Percentiles rank a stretch among this genome's conserved stretches.
Conservation (phyloP, 2,329 filamentous ascomycete species). For the Aspergillus sergii region DNA sequence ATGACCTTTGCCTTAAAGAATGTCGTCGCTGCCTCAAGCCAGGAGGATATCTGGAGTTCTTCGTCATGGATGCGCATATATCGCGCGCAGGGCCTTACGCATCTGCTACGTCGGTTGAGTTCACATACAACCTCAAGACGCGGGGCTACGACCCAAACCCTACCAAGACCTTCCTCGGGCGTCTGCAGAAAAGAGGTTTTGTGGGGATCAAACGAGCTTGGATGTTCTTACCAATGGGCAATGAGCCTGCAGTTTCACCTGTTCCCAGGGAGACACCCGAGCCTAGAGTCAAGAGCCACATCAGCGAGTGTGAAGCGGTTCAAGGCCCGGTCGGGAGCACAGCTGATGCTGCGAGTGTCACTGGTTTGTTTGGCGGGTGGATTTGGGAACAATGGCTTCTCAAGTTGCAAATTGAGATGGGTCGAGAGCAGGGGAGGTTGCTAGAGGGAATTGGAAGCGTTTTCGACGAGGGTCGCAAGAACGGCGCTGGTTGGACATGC, state of each 20-base stretch:
- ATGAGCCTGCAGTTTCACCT: conserved; percentile 48
- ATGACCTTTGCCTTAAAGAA: conserved; percentile 80
- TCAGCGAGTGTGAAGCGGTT: conserved; percentile 60
- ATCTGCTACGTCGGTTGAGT: conserved; percentile 84
- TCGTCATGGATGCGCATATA: conserved; percentile 85
- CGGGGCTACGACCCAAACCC: conserved; percentile 86
- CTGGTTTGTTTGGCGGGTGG: conserved; percentile 82
- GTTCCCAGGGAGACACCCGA: conserved; percentile 46
- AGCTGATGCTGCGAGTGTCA: conserved; percentile 71
- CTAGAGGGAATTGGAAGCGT: conserved; percentile 60
- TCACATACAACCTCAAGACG: conserved; percentile 84
- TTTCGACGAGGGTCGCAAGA: conserved; percentile 62
- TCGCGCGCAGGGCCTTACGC: conserved; percentile 79
- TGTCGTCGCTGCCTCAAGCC: conserved; percentile 91
- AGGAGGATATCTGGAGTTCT: conserved; percentile 89
- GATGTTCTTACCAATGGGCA: conserved; percentile 84
- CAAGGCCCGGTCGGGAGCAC: conserved; percentile 65
- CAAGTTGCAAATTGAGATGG: conserved; percentile 83
- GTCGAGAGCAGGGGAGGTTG: conserved; percentile 60
- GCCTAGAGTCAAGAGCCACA: conserved; percentile 38
- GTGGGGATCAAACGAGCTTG: conserved; percentile 79
- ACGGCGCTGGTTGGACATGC: conserved; percentile 61
- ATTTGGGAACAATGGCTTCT: conserved; percentile 97
- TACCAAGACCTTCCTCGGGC: conserved; percentile 76
- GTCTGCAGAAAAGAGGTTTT: conserved; percentile 76